Conservation (phyloP, 1,139 yeast genomes). For the Tardiomyces blankii region DNA sequence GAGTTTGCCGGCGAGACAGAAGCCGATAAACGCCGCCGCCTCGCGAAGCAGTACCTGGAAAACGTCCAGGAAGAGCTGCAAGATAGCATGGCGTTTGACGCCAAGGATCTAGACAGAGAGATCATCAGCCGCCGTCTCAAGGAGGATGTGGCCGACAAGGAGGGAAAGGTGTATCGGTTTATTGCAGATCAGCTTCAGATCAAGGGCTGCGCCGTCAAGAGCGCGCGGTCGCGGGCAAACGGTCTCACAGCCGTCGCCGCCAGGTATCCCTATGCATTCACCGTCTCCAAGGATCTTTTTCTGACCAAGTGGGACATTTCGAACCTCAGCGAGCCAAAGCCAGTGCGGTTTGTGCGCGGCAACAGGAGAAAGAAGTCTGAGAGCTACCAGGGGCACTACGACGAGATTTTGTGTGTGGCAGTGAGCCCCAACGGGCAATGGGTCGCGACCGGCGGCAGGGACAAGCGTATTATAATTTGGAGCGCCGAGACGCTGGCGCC, state of each 20-base stretch:
- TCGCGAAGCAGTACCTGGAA: constrained; percentile 87
- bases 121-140: constrained; percentile 69
- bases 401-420: constrained; percentile 66
- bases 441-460: constrained; percentile 86
- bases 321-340: constrained; percentile 13
- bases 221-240: constrained; percentile 12
- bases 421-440: constrained; percentile 80
- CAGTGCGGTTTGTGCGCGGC: background rate
- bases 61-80: constrained; percentile 53
- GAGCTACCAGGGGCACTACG: constrained; percentile 52
- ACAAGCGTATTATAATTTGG: constrained; percentile 75
- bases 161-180: constrained; percentile 70
- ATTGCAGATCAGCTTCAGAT: constrained; percentile 33
- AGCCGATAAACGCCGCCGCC: constrained; percentile 86
- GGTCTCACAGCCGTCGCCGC: constrained; percentile 35
- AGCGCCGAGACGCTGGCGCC: constrained; percentile 67
- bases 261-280: constrained; percentile 53
- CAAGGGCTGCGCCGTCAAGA: constrained; percentile 1
- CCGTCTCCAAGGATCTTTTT: constrained; percentile 74
- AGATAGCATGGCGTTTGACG: constrained; percentile 62
- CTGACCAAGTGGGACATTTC: constrained; percentile 69
- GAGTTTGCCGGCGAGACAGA: constrained; percentile 44
- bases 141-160: constrained; percentile 81
- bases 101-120: constrained; percentile 85
- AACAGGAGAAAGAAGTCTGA: constrained; percentile 8